Evolutionary conservation across 129 eudicot genomes (phyloP).

Genomic region (Cynara cardunculus): DNA sequence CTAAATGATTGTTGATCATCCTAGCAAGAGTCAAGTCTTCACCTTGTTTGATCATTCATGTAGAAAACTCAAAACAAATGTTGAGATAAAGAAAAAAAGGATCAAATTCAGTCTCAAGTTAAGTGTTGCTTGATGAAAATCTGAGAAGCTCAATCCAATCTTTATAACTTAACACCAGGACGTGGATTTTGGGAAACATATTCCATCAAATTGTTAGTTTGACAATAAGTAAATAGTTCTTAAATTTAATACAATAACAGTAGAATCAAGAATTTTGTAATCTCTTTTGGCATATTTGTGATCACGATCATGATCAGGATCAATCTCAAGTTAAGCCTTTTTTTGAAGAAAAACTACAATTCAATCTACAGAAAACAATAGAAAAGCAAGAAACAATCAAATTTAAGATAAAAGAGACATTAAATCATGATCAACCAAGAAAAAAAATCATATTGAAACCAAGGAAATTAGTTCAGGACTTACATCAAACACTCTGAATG

Average conservation of each 20-base stretch:
- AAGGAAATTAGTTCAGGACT: constrained; percentile 22
- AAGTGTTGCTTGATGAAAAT: not conserved
- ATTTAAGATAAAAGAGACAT: not conserved
- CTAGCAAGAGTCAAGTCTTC: too few relatives aligned
- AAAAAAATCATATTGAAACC: not conserved
- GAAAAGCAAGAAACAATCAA: not conserved
- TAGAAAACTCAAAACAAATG: too few relatives aligned
- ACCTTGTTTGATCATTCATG: too few relatives aligned
- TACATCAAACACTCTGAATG: constrained; percentile 49
- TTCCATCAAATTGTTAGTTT: not conserved
- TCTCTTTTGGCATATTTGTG: not conserved
- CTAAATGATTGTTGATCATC: too few relatives aligned
- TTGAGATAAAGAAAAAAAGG: too few relatives aligned
- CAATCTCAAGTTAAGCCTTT: not conserved
- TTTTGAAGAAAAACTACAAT: not conserved
- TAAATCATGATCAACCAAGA: not conserved
- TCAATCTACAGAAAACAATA: not conserved
- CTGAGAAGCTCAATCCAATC: not conserved
- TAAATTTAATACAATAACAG: not conserved
- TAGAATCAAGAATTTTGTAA: not conserved
- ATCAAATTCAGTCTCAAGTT: not conserved
- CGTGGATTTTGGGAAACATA: not conserved
- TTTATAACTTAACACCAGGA: not conserved
- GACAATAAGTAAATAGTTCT: not conserved
- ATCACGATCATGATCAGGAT: not conserved